Percentiles rank a stretch among this genome's conserved stretches.
Conservation (phyloP, 2,329 filamentous ascomycete species). For the Microthyrium microscopicum region DNA sequence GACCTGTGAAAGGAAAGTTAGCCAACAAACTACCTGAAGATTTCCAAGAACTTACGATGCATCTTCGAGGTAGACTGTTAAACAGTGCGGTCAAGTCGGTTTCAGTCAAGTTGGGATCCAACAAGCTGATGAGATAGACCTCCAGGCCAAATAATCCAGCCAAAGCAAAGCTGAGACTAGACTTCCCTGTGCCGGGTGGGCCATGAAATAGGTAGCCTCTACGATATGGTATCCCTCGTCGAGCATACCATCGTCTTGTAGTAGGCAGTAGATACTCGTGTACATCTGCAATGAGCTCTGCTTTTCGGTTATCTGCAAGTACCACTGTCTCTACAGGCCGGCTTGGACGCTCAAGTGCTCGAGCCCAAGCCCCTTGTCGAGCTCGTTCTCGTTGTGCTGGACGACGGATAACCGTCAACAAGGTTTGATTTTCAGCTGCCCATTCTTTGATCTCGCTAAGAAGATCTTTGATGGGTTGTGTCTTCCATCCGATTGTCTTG, state of each 20-base stretch:
- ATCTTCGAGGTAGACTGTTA: conserved; percentile 49
- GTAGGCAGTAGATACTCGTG: conserved; percentile 61
- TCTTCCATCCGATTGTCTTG: conserved; percentile 30
- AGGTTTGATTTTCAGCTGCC: conserved; percentile 24
- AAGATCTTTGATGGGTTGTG: conserved; percentile 31
- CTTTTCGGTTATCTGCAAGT: conserved; percentile 50
- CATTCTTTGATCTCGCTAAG: conserved; percentile 28
- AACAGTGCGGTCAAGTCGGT: conserved; percentile 42
- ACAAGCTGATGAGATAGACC: conserved; percentile 29
- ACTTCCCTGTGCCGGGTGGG: conserved; percentile 71
- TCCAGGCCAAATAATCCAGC: conserved; percentile 30
- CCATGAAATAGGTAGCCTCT: conserved; percentile 71
- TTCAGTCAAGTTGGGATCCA: conserved; percentile 59
- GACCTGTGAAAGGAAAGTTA: too few relatives aligned
- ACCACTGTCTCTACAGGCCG: conserved; percentile 62
- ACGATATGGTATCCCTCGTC: conserved; percentile 71
- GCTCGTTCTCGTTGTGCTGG: conserved; percentile 25
- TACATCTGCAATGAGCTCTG: conserved; percentile 50
- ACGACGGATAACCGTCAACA: conserved; percentile 29
- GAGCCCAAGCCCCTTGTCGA: conserved; percentile 22
- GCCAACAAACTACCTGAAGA: too few relatives aligned
- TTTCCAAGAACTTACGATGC: too few relatives aligned
- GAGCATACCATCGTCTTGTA: conserved; percentile 65
- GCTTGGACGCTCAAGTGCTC: conserved; percentile 38
- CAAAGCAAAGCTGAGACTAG: conserved; percentile 25